phyloP scores from a whole-genome alignment of 2,329 filamentous ascomycete genomes.

The Akanthomyces dipterigenus region DNA sequence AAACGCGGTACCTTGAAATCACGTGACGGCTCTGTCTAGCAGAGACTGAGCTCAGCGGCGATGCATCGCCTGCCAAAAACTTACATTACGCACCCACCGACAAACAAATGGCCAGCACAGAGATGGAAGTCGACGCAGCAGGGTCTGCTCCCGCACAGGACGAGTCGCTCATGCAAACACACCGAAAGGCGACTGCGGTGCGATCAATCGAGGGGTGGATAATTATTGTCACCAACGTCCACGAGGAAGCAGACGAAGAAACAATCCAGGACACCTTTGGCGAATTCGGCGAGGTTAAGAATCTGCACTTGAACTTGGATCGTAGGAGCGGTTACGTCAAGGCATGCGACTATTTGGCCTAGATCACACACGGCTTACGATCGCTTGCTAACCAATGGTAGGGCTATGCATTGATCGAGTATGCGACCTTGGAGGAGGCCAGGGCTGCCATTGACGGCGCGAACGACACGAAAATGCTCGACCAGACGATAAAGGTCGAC shows the following conservation, averaged over 20 bases:
- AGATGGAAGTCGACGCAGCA: constrained; percentile 52
- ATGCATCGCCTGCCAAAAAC: not conserved
- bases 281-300: constrained; percentile 82
- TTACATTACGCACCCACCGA: constrained; percentile 1
- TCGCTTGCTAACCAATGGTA: constrained; percentile 25
- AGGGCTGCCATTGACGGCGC: constrained; percentile 75
- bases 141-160: constrained; percentile 38
- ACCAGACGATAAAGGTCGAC: constrained; percentile 75
- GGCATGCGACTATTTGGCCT: constrained; percentile 36
- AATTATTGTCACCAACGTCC: constrained; percentile 77
- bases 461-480: constrained; percentile 69
- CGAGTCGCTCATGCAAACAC: constrained; percentile 62
- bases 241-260: constrained; percentile 82
- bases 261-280: constrained; percentile 74
- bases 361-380: not conserved
- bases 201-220: constrained; percentile 89
- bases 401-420: constrained; percentile 84
- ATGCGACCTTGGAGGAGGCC: constrained; percentile 70
- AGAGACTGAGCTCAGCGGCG: not conserved
- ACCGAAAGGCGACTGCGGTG: constrained; percentile 68
- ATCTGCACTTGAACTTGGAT: constrained; percentile 77
- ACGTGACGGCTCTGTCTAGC: not conserved
- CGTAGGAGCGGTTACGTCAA: constrained; percentile 80
- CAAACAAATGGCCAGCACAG: constrained; percentile 42
- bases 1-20: not conserved